Evolutionary conservation across 495 filamentous ascomycete genomes (phyloP).

Genomic region (Articulospora tetracladia): DNA sequence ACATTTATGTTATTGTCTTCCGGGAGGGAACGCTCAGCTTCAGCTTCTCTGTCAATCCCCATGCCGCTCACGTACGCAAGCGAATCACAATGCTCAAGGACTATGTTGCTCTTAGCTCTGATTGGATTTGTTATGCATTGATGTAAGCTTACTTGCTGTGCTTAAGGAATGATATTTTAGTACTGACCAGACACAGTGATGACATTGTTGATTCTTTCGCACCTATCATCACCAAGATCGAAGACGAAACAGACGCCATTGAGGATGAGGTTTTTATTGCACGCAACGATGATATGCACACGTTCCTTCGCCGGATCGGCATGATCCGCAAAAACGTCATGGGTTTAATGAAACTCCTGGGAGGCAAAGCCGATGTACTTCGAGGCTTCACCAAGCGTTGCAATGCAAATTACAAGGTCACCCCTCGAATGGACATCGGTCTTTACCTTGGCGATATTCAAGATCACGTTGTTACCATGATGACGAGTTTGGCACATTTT

Average conservation of each 20-base stretch:
- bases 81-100: conserved; percentile 90
- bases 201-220: conserved; percentile 96
- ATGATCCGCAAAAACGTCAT: conserved; percentile 91
- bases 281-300: conserved; percentile 79
- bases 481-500: conserved; percentile 89
- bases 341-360: conserved; percentile 84
- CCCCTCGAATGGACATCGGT: conserved; percentile 91
- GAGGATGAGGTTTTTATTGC: conserved; percentile 94
- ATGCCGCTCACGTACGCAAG: conserved; percentile 83
- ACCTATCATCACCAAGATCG: conserved; percentile 80
- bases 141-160: conserved; percentile 69
- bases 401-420: conserved; percentile 93
- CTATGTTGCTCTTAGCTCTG: conserved; percentile 85
- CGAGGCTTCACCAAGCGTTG: conserved; percentile 96
- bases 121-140: conserved; percentile 99
- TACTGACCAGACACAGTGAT: conserved; percentile 54
- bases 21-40: conserved; percentile 93
- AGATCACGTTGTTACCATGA: conserved; percentile 99
- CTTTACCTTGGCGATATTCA: conserved; percentile 96
- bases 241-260: conserved; percentile 84
- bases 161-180: no score
- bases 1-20: conserved; percentile 96
- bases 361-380: conserved; percentile 96
- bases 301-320: conserved; percentile 84
- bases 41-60: conserved; percentile 78